Conservation (phyloP, 768 basidiomycete genomes). For the Lentinula boryana region DNA sequence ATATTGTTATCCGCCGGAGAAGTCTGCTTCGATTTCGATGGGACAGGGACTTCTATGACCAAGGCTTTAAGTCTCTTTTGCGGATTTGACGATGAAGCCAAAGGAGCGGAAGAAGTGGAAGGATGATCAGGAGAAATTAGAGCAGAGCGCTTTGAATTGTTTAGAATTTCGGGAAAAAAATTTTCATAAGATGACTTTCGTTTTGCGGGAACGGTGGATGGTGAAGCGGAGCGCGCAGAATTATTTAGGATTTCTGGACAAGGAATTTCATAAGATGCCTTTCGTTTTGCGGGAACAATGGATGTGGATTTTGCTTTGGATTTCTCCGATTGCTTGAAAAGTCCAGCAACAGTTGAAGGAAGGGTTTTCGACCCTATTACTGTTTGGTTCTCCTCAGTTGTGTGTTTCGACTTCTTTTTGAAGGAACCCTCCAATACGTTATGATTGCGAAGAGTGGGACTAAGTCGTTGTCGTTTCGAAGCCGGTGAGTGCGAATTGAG, state of each 20-base stretch:
- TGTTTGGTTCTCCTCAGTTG: not conserved
- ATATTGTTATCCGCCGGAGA: not conserved
- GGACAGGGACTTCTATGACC: not conserved
- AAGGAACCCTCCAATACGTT: not conserved
- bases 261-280: not conserved
- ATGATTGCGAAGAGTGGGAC: not conserved
- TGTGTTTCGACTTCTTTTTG: not conserved
- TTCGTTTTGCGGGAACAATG: not conserved
- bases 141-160: not conserved
- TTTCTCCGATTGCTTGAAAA: not conserved
- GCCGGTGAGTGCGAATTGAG: not conserved
- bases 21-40: not conserved
- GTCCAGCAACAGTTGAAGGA: not conserved
- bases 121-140: not conserved
- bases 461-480: not conserved
- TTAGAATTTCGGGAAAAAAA: not conserved
- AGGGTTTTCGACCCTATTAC: not conserved
- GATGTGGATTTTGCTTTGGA: not conserved
- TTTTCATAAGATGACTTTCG: not conserved
- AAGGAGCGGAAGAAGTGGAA: not conserved
- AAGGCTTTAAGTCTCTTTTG: not conserved
- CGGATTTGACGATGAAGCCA: not conserved
- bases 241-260: not conserved
- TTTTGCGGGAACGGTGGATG: not conserved
- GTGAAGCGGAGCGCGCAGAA: not conserved